These are phyloP conservation scores for Ganoderma leucocontextum DNA, from an alignment of 1,284 basidiomycete genomes.

Conservation along the genomic window DNA sequence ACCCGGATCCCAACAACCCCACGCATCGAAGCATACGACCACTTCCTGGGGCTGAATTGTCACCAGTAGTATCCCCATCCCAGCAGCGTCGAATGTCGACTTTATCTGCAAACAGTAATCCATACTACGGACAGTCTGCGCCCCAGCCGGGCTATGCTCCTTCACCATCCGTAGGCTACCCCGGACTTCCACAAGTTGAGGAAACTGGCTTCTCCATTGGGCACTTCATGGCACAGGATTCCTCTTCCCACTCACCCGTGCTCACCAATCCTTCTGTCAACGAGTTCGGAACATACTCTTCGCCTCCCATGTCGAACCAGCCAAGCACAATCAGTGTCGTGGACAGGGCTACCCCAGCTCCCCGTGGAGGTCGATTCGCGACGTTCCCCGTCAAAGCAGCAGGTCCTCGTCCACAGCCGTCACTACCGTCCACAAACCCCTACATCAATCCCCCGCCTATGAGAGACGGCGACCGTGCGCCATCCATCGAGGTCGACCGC, in stretches of 20 bases:
- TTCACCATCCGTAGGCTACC: constrained; percentile 14
- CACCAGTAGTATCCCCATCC: constrained; percentile 19
- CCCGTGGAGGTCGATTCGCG: constrained; percentile 55
- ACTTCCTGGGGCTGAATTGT: constrained; percentile 25
- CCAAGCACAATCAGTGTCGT: constrained; percentile 34
- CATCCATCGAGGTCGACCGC: constrained; percentile 40
- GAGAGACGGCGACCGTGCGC: constrained; percentile 43
- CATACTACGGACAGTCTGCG: constrained; percentile 6
- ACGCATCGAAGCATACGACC: constrained; percentile 30
- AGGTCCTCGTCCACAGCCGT: constrained; percentile 35
- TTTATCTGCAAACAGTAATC: constrained; percentile 13
- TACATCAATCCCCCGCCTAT: constrained; percentile 32
- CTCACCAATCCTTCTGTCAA: constrained; percentile 20
- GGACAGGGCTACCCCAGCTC: constrained; percentile 26
- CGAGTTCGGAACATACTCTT: constrained; percentile 39
- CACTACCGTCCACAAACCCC: constrained; percentile 23
- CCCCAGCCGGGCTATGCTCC: constrained; percentile 10
- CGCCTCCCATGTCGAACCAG: constrained; percentile 27
- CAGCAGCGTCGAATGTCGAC: constrained; percentile 20
- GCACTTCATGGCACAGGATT: constrained; percentile 25
- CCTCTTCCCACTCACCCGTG: constrained; percentile 7
- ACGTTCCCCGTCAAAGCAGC: constrained; percentile 59
- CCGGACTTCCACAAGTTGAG: constrained; percentile 31
- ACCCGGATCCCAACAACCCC: constrained; percentile 43
- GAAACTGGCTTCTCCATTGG: constrained; percentile 25